A percentile compares a stretch with the other conserved stretches of the same genome.
Evolutionary conservation across 441 rosid species (phyloP).

Genomic region (Syzygium malaccense): DNA sequence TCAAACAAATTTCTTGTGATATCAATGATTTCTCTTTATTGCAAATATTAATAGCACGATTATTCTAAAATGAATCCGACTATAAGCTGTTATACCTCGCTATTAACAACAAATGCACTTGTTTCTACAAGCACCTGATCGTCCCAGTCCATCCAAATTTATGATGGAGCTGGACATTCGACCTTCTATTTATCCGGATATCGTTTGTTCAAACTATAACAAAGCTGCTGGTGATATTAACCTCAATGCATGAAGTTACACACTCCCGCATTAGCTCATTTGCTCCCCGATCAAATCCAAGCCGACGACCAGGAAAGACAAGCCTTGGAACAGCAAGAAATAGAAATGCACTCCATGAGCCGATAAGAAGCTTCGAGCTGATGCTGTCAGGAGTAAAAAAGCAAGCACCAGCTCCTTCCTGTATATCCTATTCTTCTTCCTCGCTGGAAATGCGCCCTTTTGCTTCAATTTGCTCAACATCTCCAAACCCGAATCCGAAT

Average conservation of each 20-base stretch:
- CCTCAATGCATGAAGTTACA: background rate
- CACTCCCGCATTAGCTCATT: background rate
- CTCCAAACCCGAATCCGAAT: constrained; percentile 72
- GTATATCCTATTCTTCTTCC: constrained; percentile 55
- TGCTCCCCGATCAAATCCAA: constrained; percentile 98
- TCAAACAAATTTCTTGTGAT: background rate
- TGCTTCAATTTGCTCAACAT: constrained; percentile 53
- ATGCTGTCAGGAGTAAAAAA: constrained; percentile 72
- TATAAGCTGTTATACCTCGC: background rate
- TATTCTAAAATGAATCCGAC: background rate
- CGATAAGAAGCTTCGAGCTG: constrained; percentile 77
- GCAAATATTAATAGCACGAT: background rate
- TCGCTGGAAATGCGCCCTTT: constrained; percentile 24
- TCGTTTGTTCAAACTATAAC: background rate
- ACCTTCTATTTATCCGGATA: background rate
- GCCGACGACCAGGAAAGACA: constrained; percentile 78
- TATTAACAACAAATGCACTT: background rate
- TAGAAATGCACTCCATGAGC: constrained; percentile 94
- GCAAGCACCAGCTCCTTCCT: constrained; percentile 85
- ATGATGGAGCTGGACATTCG: background rate
- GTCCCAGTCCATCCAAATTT: background rate
- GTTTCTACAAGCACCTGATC: background rate
- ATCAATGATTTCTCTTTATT: background rate
- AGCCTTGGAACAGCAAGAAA: constrained; percentile 81
- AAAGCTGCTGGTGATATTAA: background rate